A percentile compares a stretch with the other conserved stretches of the same genome.
These are phyloP conservation scores for Lepidium africanum DNA, from an alignment of 345 rosid species.

Conservation along the genomic window DNA sequence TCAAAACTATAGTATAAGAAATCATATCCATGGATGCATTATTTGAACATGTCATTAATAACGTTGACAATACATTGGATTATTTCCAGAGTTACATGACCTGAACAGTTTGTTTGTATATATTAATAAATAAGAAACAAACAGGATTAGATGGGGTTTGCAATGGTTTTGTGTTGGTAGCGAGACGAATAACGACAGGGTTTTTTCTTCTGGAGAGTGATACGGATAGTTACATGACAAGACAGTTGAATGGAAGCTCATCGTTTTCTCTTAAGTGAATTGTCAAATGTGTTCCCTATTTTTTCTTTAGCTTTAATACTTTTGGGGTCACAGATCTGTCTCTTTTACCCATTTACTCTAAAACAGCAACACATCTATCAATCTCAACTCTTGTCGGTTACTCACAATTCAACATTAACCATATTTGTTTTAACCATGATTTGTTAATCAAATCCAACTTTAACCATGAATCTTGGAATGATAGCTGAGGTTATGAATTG, in stretches of 20 bases:
- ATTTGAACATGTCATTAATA: slow-evolving; percentile 4
- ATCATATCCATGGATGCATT: slow-evolving; percentile 1
- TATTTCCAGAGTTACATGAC: not conserved
- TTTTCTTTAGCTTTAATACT: slow-evolving; percentile 7
- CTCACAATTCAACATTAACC: not conserved
- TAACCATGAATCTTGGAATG: not conserved
- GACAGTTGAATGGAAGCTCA: slow-evolving; percentile 19
- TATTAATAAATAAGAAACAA: not conserved
- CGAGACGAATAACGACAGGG: slow-evolving; percentile 8
- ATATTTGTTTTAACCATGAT: not conserved
- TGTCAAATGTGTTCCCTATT: slow-evolving; percentile 19
- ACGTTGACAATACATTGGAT: slow-evolving; percentile 10
- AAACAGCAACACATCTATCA: slow-evolving; percentile 8
- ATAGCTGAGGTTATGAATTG: not conserved
- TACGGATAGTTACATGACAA: slow-evolving; percentile 24
- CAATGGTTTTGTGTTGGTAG: slow-evolving; percentile 18
- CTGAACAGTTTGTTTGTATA: not conserved
- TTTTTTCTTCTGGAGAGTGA: slow-evolving; percentile 4
- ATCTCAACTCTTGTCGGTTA: slow-evolving; percentile 18
- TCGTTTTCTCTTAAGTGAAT: slow-evolving; percentile 18
- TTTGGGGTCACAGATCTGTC: slow-evolving; percentile 24
- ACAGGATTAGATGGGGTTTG: slow-evolving; percentile 4
- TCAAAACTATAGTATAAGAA: slow-evolving; percentile 14
- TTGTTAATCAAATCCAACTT: not conserved
- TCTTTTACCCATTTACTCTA: slow-evolving; percentile 23